Base-by-base conservation (phyloP, 495 filamentous ascomycete genomes). In the Tuber magnatum region DNA sequence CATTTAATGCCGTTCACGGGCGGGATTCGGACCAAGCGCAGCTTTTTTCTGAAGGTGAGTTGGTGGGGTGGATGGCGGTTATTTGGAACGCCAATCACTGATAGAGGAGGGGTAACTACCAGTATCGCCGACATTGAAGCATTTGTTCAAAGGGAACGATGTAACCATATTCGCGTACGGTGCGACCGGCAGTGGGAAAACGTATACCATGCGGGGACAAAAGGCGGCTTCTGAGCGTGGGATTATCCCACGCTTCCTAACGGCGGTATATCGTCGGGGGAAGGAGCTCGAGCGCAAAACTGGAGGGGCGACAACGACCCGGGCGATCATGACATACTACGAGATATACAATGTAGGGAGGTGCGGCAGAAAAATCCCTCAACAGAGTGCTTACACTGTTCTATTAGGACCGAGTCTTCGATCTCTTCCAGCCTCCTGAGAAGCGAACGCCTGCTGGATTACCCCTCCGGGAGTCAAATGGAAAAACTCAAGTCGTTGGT, bases 181-280 rank as follows among this genome's bases (percentile, higher is more conserved):
- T 56, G 92, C 94, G 35, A 98, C 95, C 1, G 95, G 95, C 38
- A 97, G 93, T 0, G 95, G 95, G 38, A 99, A 99, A 84, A 99
- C 95, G 71, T 93, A 97, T 85, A 99, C 95, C 2, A 99, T 99
- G 95, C 90, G 95, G 75, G 95, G 95, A 73, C 94, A 94, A 72
- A 91, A 97, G 84, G 90, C 90, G 80, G 86, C 97, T 68, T 90
- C 92, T 10, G 95, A 99, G 38, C 88, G 95, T 81, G 95, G 95
- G 71, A 90, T 96, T 9, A 99, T 99, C 75, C 95, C 95, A 7
- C 85, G 95, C 73, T 85, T 99, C 61, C 87, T 99, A 12, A 96
- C 93, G 79, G 90, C 88, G 77, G 92, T 98, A 73, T 98, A 95
- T 80, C 88, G 94, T 74, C 86, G 92, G 48, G 91, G 91, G 61